Conservation (phyloP, 345 rosid species). For the Anacardium occidentale region DNA sequence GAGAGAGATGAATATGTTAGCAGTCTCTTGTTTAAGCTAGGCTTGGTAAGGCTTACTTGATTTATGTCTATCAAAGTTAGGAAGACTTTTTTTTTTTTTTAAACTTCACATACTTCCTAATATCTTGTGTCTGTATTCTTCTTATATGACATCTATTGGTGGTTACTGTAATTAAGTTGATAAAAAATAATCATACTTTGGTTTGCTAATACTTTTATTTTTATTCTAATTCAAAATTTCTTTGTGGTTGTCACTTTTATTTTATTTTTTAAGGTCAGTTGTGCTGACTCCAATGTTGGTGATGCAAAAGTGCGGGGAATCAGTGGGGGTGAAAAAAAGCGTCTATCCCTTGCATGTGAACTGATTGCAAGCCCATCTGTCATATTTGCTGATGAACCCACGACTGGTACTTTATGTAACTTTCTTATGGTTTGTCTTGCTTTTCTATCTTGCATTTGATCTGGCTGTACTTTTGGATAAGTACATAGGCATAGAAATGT, state of each 20-base stretch:
- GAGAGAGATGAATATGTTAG: slow-evolving; percentile 85
- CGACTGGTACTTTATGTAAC: slow-evolving; percentile 60
- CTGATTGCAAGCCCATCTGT: slow-evolving; percentile 97
- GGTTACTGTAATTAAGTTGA: slow-evolving; percentile 1
- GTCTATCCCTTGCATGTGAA: slow-evolving; percentile 86
- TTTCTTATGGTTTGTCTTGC: slow-evolving; percentile 2
- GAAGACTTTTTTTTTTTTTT: not conserved
- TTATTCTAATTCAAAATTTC: slow-evolving; percentile 11
- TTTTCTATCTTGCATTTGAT: slow-evolving; percentile 13
- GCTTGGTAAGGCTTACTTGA: slow-evolving; percentile 58
- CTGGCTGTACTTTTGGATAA: slow-evolving; percentile 7
- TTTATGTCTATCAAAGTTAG: slow-evolving; percentile 5
- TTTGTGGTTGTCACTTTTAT: slow-evolving; percentile 22
- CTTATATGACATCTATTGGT: not conserved
- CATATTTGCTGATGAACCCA: slow-evolving; percentile 96
- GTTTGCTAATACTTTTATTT: not conserved
- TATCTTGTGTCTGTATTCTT: too few relatives aligned
- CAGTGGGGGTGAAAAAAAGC: slow-evolving; percentile 98
- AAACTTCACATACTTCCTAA: not conserved
- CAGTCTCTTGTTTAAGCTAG: slow-evolving; percentile 68
- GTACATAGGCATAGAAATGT: not conserved
- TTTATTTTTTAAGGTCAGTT: slow-evolving; percentile 64
- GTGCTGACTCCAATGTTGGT: slow-evolving; percentile 86
- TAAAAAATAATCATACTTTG: not conserved
- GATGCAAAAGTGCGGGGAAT: slow-evolving; percentile 98